Conservation (phyloP, 352 stramenopile genomes). For the Pythium monospermum region DNA sequence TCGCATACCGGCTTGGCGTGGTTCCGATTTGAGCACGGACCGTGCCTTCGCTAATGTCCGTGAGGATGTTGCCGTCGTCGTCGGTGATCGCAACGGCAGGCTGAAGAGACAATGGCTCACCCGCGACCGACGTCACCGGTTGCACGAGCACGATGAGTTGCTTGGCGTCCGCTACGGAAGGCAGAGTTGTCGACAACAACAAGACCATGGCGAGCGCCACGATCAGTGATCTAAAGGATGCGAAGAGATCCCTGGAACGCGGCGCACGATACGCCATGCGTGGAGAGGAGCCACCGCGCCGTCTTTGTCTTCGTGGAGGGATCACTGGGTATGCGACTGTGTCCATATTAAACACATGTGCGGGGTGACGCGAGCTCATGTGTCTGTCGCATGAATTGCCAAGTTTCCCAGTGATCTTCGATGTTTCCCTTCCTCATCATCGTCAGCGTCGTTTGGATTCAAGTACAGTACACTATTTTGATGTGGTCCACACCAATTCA, state of each 20-base stretch:
- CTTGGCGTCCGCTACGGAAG: slow-evolving; percentile 16
- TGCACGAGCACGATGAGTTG: slow-evolving; percentile 63
- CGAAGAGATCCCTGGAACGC: too few species aligned
- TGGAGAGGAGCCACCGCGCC: too few species aligned
- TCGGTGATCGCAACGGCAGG: slow-evolving; percentile 70
- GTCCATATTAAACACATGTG: too few species aligned
- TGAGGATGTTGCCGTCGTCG: slow-evolving; percentile 73
- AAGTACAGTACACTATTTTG: too few species aligned
- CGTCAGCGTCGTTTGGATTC: too few species aligned
- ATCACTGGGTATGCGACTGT: too few species aligned
- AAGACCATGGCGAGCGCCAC: background rate
- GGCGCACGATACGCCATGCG: too few species aligned
- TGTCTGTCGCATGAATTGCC: too few species aligned
- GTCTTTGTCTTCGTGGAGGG: too few species aligned
- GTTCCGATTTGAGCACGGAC: slow-evolving; percentile 52
- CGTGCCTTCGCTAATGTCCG: slow-evolving; percentile 40
- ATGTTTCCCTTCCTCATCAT: slow-evolving; percentile 4
- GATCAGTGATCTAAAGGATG: background rate
- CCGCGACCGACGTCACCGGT: slow-evolving; percentile 52
- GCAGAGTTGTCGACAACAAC: background rate
- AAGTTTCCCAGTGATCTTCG: too few species aligned
- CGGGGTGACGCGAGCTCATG: too few species aligned
- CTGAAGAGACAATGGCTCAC: slow-evolving; percentile 53
- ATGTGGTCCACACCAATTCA: slow-evolving; percentile 14
- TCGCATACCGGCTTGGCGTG: slow-evolving; percentile 48